Evolutionary conservation across 441 rosid genomes (phyloP).

Genomic region (Capsella rubella): DNA sequence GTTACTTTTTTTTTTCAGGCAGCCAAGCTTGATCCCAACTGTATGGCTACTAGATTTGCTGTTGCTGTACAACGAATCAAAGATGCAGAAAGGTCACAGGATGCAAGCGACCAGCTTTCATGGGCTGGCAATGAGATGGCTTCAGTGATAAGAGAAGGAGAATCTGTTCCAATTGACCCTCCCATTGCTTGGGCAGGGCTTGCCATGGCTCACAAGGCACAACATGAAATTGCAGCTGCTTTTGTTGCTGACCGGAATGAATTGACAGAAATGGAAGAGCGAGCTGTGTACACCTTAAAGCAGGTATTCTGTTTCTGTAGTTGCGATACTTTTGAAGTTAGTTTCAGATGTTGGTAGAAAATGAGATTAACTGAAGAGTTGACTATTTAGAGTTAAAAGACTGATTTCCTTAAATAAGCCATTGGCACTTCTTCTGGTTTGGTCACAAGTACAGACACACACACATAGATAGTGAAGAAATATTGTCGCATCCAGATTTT

Average conservation of each 20-base stretch:
- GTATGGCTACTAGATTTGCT: constrained; percentile 92
- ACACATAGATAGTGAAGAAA: not conserved
- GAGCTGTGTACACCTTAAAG: constrained; percentile 80
- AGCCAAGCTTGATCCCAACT: constrained; percentile 88
- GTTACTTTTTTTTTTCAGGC: constrained; percentile 55
- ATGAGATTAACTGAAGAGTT: not conserved
- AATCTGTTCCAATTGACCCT: constrained; percentile 72
- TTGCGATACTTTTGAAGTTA: constrained; percentile 9
- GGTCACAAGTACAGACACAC: not conserved
- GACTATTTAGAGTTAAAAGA: not conserved
- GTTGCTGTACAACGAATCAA: constrained; percentile 89
- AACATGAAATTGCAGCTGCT: constrained; percentile 89
- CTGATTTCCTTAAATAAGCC: not conserved
- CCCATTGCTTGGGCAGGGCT: constrained; percentile 95
- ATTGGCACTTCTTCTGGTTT: constrained; percentile 6
- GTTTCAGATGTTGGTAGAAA: not conserved
- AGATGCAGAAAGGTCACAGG: constrained; percentile 96
- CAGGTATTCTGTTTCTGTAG: constrained; percentile 59
- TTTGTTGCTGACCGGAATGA: constrained; percentile 68
- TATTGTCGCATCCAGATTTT: not conserved
- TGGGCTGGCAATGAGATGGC: constrained; percentile 99
- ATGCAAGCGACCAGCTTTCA: constrained; percentile 80
- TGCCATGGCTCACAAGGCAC: constrained; percentile 90
- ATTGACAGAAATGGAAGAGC: constrained; percentile 70
- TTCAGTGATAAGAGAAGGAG: constrained; percentile 91